Base-by-base conservation (phyloP, 768 basidiomycete genomes). In the Serendipita vermifera region DNA sequence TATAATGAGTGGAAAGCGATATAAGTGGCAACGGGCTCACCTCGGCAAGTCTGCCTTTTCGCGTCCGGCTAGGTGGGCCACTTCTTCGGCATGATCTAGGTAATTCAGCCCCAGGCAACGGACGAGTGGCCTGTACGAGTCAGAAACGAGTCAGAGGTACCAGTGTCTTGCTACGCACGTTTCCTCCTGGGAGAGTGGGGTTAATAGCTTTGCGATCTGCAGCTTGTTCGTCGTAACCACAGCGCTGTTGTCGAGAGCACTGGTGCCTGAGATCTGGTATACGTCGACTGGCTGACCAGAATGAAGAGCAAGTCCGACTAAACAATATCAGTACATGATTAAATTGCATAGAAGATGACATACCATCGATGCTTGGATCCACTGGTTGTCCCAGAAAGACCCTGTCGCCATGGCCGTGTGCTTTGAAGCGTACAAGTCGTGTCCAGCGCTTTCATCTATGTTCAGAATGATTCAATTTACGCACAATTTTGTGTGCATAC, bases 41-140 rank as follows among this genome's bases (percentile, higher is more conserved):
- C 26, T 26, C 26, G 41, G 41, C 26, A 43, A 43, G 24, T 43
- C 41, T 24, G 22, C 41, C 41, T 43, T 43, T 43, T 15, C 41
- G 24, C 41, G 41, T 15, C 41, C 41, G 26, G 41, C 41, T n/a
- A 43, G 22, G 26, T 43, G 41, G 14, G 41, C 41, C 14, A 24
- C 41, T 43, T 43, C 41, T 73, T 77, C 87, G 5, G 87, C 87
- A 70, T 89, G 86, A 62, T 88, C 86, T n/a, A 77, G 76, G 64
- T 90, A 90, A 65, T 90, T 90, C 46, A 90, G 69, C 0, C 87
- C 87, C 11, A 90, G 69, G 68, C 85, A 87, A 9, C 87, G 77
- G 26, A 86, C 84, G 2, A 82, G 69, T 86, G 74, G 59, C 82
- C 77, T 38, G 76, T 36, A n/a, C 26, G 13, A 11, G 41, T 26